Base-by-base conservation (phyloP, 495 filamentous ascomycete species). In the Penicillium subrubescens region DNA sequence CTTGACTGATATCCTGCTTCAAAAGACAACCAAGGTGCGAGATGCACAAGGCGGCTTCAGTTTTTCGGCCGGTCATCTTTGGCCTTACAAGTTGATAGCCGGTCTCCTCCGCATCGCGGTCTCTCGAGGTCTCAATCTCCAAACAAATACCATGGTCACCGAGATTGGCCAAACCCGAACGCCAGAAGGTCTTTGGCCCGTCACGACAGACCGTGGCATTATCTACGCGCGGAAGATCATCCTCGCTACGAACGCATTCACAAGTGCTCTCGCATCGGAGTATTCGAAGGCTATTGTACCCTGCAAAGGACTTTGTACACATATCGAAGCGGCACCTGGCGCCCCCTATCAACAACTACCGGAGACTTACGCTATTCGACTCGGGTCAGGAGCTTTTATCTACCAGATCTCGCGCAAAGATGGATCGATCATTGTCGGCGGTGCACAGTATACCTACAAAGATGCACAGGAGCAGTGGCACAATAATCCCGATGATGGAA, bases 171-270 rank as follows among this genome's bases (percentile, higher is more conserved):
- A 67, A 44, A 17, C 17, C 37, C 43, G 25, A 15, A 59, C 48
- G 3, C 64, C 62, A 25, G 68, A 72, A 51, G 67, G 68, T 1
- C 68, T 59, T 2, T 66, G 61, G 61, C 67, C 57, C 63, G 67
- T 25, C 87, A 85, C 75, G 68, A 92, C 89, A 1, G 56, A 73
- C 14, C 78, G 86, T 14, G 88, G 88, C 3, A 71, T 60, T 0
- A 83, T 92, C 19, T 65, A 52, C 3, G 81, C 89, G 0, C 67
- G 67, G 17, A 84, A 82, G 60, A 80, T 93, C 1, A 79, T 92
- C 11, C 72, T 92, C 55, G 89, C 90, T 12, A 92, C 89, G 10
- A 94, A 94, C 60, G 90, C 87, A 23, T 92, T 91, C 69, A 89
- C 88, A 1, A 81, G 84, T 11, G 79, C 76, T 5, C 73, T 93